Evolutionary conservation across 1,139 yeast genomes (phyloP).

Genomic region (Geotrichum klebahnii): DNA sequence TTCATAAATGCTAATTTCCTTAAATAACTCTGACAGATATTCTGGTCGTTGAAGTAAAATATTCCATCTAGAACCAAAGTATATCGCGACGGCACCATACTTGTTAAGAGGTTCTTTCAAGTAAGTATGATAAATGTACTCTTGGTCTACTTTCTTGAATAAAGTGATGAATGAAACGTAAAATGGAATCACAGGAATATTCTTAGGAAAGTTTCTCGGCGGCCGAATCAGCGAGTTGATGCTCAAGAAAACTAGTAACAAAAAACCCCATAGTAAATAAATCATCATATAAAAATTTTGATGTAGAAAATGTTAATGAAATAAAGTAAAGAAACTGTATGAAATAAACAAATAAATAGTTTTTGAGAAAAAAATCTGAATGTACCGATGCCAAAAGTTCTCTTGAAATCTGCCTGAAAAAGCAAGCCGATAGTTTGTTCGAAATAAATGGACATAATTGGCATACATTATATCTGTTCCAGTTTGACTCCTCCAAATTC

Average conservation of each 20-base stretch:
- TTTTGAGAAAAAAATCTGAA: no score
- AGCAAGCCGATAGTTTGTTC: no score
- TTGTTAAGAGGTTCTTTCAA: slow-evolving; percentile 44
- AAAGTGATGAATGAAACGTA: slow-evolving; percentile 54
- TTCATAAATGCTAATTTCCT: slow-evolving; percentile 49
- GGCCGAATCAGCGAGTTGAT: slow-evolving; percentile 32
- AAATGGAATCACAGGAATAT: slow-evolving; percentile 60
- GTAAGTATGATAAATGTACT: slow-evolving; percentile 45
- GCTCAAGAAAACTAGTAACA: background rate
- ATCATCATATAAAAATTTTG: background rate
- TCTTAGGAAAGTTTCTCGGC: slow-evolving; percentile 40
- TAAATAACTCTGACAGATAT: slow-evolving; percentile 46
- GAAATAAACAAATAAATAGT: no score
- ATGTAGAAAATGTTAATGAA: background rate
- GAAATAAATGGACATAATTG: no score
- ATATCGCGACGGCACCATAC: slow-evolving; percentile 58
- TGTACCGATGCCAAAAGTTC: no score
- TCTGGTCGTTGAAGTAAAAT: slow-evolving; percentile 52
- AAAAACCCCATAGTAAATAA: background rate
- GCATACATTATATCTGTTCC: no score
- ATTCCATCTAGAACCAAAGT: slow-evolving; percentile 63
- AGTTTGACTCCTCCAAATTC: no score
- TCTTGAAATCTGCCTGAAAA: no score
- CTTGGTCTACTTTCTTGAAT: slow-evolving; percentile 48
- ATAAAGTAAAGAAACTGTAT: background rate